These are phyloP conservation scores for Lactarius sp. DNA, from an alignment of 768 basidiomycete genomes.

Conservation along the genomic window DNA sequence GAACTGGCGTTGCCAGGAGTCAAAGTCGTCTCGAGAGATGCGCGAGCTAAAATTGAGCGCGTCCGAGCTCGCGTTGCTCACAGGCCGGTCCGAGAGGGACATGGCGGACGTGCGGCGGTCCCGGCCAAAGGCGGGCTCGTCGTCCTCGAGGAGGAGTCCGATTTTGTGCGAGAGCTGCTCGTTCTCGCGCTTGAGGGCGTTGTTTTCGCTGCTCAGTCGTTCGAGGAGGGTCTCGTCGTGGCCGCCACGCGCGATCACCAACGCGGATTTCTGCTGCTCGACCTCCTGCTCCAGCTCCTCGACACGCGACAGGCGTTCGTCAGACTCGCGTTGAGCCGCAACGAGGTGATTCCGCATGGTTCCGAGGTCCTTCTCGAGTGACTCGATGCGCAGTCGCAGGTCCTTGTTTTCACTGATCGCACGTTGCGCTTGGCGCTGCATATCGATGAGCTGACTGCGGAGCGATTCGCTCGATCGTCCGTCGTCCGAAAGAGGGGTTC, in stretches of 20 bases:
- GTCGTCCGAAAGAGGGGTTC: constrained; percentile 76
- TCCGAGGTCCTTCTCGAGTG: constrained; percentile 71
- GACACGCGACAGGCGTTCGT: constrained; percentile 68
- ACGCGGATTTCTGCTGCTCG: constrained; percentile 65
- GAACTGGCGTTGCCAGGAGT: constrained; percentile 83
- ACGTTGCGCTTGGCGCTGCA: constrained; percentile 70
- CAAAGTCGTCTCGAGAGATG: constrained; percentile 59
- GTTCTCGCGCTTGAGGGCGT: constrained; percentile 74
- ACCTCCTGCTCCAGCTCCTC: constrained; percentile 81
- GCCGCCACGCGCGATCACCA: constrained; percentile 69
- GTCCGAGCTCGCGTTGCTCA: constrained; percentile 79
- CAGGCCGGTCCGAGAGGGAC: constrained; percentile 47
- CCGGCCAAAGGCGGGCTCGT: constrained; percentile 65
- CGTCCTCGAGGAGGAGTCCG: constrained; percentile 80
- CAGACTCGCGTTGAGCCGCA: constrained; percentile 70
- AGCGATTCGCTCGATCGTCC: constrained; percentile 46
- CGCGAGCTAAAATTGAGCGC: constrained; percentile 66
- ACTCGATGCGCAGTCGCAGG: constrained; percentile 63
- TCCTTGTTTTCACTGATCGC: constrained; percentile 73
- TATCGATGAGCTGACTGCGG: constrained; percentile 68
- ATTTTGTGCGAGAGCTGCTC: constrained; percentile 91
- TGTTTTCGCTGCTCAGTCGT: constrained; percentile 79
- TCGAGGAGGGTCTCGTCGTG: constrained; percentile 75
- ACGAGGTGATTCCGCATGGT: constrained; percentile 64
- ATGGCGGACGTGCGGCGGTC: constrained; percentile 56